Evolutionary conservation across 202 grass and related monocot genomes (phyloP).

Genomic region (Setaria italica): DNA sequence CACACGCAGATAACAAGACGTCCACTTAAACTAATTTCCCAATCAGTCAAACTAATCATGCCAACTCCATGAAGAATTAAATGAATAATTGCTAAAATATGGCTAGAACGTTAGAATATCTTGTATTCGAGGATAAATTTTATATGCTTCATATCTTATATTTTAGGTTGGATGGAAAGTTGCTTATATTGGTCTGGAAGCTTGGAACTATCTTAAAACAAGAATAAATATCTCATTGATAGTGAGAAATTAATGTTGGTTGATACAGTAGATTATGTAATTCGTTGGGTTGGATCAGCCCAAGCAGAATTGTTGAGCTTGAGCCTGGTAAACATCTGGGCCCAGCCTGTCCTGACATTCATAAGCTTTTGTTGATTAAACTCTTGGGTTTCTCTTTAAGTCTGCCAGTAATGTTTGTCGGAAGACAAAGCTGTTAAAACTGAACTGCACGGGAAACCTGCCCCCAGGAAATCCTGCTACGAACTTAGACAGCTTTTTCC

Average conservation of each 20-base stretch:
- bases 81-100: too few species aligned
- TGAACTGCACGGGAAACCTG: conserved; percentile 28
- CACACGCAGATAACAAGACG: too few species aligned
- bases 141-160: too few species aligned
- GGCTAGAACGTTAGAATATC: too few species aligned
- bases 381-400: conserved; percentile 20
- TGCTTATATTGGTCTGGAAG: not conserved
- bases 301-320: conserved; percentile 6
- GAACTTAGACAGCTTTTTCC: not conserved
- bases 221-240: not conserved
- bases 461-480: not conserved
- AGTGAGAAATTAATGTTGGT: too few species aligned
- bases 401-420: conserved; percentile 16
- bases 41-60: too few species aligned
- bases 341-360: not conserved
- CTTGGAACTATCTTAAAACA: conserved; percentile 3
- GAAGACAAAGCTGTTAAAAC: conserved; percentile 39
- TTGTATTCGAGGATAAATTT: too few species aligned
- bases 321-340: conserved; percentile 31
- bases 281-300: not conserved
- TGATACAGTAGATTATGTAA: not conserved
- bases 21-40: too few species aligned
- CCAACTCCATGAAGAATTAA: too few species aligned
- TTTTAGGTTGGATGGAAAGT: not conserved
- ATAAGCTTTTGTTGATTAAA: conserved; percentile 28